A percentile compares a stretch with the other conserved stretches of the same genome.
phyloP scores from a whole-genome alignment of 108 stramenopile genomes.

The Nitzschia inconspicua region DNA sequence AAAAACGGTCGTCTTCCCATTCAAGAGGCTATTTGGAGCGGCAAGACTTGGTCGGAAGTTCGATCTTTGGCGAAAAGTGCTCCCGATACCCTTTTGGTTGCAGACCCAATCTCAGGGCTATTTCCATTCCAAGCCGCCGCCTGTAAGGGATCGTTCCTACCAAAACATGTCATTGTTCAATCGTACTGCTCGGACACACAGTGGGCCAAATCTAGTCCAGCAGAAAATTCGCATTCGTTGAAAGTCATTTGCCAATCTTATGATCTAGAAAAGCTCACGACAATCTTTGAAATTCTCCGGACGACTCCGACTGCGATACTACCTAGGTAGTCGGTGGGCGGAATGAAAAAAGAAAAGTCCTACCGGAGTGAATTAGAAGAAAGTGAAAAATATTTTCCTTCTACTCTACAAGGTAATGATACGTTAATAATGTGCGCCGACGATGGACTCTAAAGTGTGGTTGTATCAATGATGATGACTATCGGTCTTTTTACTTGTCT shows the following conservation, averaged over 20 bases:
- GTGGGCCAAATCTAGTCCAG: neutral
- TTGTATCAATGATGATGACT: too few relatives aligned
- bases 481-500: too few relatives aligned
- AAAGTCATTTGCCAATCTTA: neutral
- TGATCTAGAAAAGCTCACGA: constrained; percentile 6
- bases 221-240: constrained; percentile 3
- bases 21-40: constrained; percentile 28
- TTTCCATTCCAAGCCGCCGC: constrained; percentile 8
- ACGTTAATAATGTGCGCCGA: too few relatives aligned
- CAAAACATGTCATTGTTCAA: neutral
- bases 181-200: neutral
- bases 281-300: constrained; percentile 9
- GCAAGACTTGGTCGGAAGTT: constrained; percentile 16
- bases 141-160: neutral
- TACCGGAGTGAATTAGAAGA: too few relatives aligned
- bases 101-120: neutral
- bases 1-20: constrained; percentile 21
- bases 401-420: too few relatives aligned
- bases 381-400: too few relatives aligned
- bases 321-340: too few relatives aligned
- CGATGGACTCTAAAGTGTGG: too few relatives aligned
- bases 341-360: too few relatives aligned
- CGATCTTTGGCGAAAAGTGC: neutral
- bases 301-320: constrained; percentile 4
- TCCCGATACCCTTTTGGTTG: neutral